These are phyloP conservation scores for Penicillium concentricum DNA, from an alignment of 2,329 filamentous ascomycete species.

Conservation along the genomic window DNA sequence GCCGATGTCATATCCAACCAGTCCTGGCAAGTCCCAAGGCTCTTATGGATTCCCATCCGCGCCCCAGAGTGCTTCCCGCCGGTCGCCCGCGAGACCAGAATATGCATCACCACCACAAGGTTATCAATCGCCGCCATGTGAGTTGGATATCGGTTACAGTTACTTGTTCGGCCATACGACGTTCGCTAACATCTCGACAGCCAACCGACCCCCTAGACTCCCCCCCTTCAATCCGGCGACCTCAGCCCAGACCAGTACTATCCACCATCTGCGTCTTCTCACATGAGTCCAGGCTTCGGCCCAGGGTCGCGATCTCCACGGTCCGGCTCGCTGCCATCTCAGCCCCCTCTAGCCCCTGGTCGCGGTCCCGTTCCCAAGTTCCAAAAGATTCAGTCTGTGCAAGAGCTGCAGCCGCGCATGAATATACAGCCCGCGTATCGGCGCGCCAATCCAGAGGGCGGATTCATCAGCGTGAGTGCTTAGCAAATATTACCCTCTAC, in stretches of 20 bases:
- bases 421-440: constrained; percentile 87
- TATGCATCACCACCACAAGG: constrained; percentile 58
- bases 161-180: not conserved
- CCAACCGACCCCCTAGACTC: constrained; percentile 62
- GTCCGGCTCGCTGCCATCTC: constrained; percentile 43
- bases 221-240: constrained; percentile 72
- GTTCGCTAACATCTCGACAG: constrained; percentile 32
- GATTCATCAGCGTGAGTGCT: constrained; percentile 85
- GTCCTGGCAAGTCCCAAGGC: constrained; percentile 54
- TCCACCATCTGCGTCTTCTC: constrained; percentile 65
- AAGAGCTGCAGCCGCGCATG: constrained; percentile 77
- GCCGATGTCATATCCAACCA: constrained; percentile 72
- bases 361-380: constrained; percentile 83
- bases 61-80: constrained; percentile 55
- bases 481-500: not conserved
- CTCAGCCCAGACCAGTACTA: constrained; percentile 69
- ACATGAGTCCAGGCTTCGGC: constrained; percentile 67
- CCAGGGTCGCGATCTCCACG: constrained; percentile 51
- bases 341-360: constrained; percentile 41
- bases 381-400: constrained; percentile 68
- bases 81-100: constrained; percentile 71
- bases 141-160: constrained; percentile 25
- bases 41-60: constrained; percentile 55
- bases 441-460: constrained; percentile 91
- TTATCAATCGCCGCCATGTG: constrained; percentile 60